Conservation (phyloP, 345 rosid species). For the Salix koriyanagi region DNA sequence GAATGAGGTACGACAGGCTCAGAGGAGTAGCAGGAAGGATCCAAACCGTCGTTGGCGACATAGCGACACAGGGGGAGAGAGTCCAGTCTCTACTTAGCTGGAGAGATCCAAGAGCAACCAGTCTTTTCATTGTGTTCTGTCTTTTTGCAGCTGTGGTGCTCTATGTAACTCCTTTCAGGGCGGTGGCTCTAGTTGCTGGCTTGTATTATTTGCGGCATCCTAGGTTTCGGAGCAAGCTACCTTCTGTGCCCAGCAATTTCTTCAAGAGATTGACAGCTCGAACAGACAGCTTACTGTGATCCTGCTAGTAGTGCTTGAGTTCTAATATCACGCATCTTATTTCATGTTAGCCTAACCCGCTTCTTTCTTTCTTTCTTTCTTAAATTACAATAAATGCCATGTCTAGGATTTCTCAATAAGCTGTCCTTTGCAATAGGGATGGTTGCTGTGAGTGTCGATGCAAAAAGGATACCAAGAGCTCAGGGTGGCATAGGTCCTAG, state of each 20-base stretch:
- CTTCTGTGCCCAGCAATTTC: conserved; percentile 75
- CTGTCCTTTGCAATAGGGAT: no score
- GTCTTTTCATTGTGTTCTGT: conserved; percentile 65
- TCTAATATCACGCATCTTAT: neutral
- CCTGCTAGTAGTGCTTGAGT: neutral
- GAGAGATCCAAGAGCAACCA: conserved; percentile 83
- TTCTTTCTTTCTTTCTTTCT: neutral
- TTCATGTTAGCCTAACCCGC: neutral
- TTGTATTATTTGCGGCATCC: conserved; percentile 70
- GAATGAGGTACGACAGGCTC: conserved; percentile 71
- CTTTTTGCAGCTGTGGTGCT: conserved; percentile 66
- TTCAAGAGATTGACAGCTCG: conserved; percentile 69
- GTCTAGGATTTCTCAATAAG: neutral
- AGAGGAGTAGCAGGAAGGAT: conserved; percentile 78
- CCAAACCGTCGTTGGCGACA: conserved; percentile 70
- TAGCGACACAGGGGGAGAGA: conserved; percentile 87
- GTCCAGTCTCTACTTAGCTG: conserved; percentile 60
- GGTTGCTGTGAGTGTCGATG: no score
- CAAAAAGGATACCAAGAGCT: no score
- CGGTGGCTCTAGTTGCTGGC: conserved; percentile 50
- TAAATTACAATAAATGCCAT: neutral
- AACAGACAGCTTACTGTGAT: conserved; percentile 57
- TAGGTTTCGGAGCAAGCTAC: conserved; percentile 76
- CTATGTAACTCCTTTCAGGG: conserved; percentile 59
- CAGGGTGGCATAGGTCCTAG: no score